phyloP scores from a whole-genome alignment of 2,329 filamentous ascomycete species.

The Paracorniculantispora psalliotae region DNA sequence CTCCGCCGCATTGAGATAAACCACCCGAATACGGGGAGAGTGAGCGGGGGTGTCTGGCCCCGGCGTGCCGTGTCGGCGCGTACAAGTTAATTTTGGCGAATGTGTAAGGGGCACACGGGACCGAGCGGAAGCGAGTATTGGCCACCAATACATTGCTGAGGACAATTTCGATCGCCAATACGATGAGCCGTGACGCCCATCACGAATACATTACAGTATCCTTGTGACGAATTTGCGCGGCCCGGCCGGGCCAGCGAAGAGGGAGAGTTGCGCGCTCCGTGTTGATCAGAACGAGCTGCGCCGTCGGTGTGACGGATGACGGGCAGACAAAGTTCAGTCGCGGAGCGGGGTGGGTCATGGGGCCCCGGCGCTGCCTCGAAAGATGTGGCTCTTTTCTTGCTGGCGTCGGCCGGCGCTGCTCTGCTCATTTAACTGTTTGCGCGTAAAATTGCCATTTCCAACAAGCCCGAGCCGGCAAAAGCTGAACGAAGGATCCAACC shows the following conservation, averaged over 20 bases:
- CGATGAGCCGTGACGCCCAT: no score
- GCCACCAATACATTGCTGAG: no score
- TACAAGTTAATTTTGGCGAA: no score
- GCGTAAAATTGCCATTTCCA: background rate
- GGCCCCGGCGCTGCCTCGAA: background rate
- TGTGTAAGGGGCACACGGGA: no score
- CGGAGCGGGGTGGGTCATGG: constrained; percentile 9
- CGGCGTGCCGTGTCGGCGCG: no score
- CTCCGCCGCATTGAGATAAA: no score
- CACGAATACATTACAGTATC: no score
- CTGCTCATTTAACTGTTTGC: background rate
- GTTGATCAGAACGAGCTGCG: background rate
- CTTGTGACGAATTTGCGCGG: no score
- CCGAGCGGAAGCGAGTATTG: no score
- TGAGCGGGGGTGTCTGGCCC: no score
- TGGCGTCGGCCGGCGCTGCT: background rate
- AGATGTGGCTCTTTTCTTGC: background rate
- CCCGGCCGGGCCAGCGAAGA: background rate
- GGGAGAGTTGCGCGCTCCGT: background rate
- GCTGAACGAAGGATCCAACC: background rate
- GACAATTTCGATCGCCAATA: no score
- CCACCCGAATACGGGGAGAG: no score
- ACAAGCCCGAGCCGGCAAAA: constrained; percentile 1
- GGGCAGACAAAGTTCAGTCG: background rate
- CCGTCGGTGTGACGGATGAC: constrained; percentile 3